Evolutionary conservation across 768 basidiomycete genomes (phyloP), one percentile per base, ranked within the genome.

Genomic region (Lactifluus volemus): DNA sequence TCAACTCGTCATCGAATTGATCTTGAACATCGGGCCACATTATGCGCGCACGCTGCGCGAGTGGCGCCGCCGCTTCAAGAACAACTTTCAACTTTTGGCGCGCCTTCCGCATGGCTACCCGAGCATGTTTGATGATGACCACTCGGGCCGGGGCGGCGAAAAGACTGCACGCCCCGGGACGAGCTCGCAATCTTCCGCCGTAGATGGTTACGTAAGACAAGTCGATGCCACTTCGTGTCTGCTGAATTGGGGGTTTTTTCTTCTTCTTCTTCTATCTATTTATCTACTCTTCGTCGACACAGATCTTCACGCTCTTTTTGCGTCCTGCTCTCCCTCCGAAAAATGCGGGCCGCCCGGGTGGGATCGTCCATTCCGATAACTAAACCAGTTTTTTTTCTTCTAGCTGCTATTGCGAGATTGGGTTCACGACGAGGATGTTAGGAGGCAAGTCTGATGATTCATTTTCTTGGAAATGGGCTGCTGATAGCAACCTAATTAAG

Each of bases 1-100:
- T 17, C 45, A 30, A 4, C 54, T 67, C 5, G 36, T 55, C 34
- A 15, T 66, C 29, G 65, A 64, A 3, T 58, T 56, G 29, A 58
- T 66, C 36, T 53, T 45, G 45, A 61, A 66, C 12, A 56, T 65
- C 19, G 61, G 58, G 1, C 83, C 84, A 32, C 84, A 89, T 68
- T 90, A 89, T 69, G 83, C 87, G 9, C 83, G 87, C n/a, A 89
- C 89, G 14, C 76, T 91, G 7, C 79, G 88, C 25, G 88, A 89
- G 73, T 91, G 89, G 89, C 75, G 83, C 11, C 69, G 73, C 29
- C 76, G 84, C 10, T 90, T 90, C 73, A 67, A 81, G 51, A 72
- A 73, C 21, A 72, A 75, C 30, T 92, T 88, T 67, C 21, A 72
- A 75, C 30, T 92, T 88, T 67, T 81, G 84, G n/a, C n/a, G 38